A percentile compares a stretch with the other conserved stretches of the same genome.
These are phyloP conservation scores for Capsicum chinense DNA, from an alignment of 257 asterid species.

Conservation along the genomic window DNA sequence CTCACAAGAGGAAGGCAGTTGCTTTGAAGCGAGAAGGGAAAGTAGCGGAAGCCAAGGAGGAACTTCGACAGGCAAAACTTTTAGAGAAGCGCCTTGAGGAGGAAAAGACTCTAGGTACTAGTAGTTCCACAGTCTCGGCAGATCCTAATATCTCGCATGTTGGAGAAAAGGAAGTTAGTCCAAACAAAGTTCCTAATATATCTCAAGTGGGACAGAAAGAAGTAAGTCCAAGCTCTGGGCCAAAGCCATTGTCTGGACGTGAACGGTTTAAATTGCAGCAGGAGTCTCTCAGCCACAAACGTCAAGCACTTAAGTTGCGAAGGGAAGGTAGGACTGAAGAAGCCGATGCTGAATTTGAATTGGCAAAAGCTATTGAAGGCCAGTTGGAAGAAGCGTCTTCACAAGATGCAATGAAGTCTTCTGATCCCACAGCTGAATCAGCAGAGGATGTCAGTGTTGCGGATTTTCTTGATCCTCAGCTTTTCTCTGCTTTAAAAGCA, in stretches of 20 bases:
- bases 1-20: slow-evolving; percentile 80
- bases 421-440: slow-evolving; percentile 39
- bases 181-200: slow-evolving; percentile 42
- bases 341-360: slow-evolving; percentile 76
- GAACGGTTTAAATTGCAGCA: slow-evolving; percentile 83
- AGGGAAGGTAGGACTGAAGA: slow-evolving; percentile 83
- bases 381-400: slow-evolving; percentile 64
- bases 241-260: slow-evolving; percentile 73
- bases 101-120: slow-evolving; percentile 38
- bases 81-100: slow-evolving; percentile 67
- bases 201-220: slow-evolving; percentile 49
- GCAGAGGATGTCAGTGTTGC: slow-evolving; percentile 59
- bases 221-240: slow-evolving; percentile 54
- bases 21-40: slow-evolving; percentile 90
- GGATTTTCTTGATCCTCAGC: slow-evolving; percentile 93
- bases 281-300: slow-evolving; percentile 80
- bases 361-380: slow-evolving; percentile 79
- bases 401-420: slow-evolving; percentile 38
- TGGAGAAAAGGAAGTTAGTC: slow-evolving; percentile 55
- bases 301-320: slow-evolving; percentile 78
- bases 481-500: slow-evolving; percentile 77
- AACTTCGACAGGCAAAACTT: slow-evolving; percentile 81
- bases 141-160: slow-evolving; percentile 47
- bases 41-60: slow-evolving; percentile 91
- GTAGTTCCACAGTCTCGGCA: slow-evolving; percentile 43